Evolutionary conservation across 176 grass and related monocot genomes (phyloP), one percentile per base, ranked within the genome.

Genomic region (Urochloa ruziziensis): DNA sequence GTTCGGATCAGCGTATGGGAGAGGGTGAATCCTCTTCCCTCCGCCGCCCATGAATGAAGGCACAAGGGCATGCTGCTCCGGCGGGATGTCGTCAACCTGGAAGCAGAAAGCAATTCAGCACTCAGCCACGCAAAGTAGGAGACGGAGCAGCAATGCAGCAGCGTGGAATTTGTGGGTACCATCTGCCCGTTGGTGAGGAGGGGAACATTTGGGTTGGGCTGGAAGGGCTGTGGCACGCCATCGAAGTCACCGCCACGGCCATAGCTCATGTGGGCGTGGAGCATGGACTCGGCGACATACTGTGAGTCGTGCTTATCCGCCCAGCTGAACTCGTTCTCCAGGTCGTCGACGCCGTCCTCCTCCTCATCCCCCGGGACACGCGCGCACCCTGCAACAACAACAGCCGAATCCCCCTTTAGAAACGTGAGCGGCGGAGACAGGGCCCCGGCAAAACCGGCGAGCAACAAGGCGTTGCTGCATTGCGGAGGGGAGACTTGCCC

Each of bases 131-230:
- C 3, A 11, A 13, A n/a, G 16, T 0, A 11, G 2, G 47, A 58
- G 57, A 48, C 1, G 39, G 11, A 9, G 2, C 19, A 21, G 59
- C 71, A 77, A 77, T 77, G 82, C 24, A 76, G 61, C 3, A 9
- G 32, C n/a, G 0, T 33, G 81, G 18, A 59, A 15, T 58, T 33
- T 34, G 39, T 4, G 10, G 57, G 16, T 88, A 94, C 94, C 91
- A 97, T 97, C 75, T 97, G 91, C 17, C 94, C 91, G 62, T 97
- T 92, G 70, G 91, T 97, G 87, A 97, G 94, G 33, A 97, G 89
- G 25, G 89, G 94, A 14, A 97, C 91, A 86, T 94, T 92, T 19
- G 91, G 89, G 85, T 82, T 86, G 57, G 85, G 78, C 35, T 44
- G 89, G 87, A 80, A 90, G 9, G 14, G 83, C 11, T 69, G 78